These are phyloP conservation scores for Metschnikowia aberdeeniae DNA, from an alignment of 805 yeast genomes.

Conservation along the genomic window DNA sequence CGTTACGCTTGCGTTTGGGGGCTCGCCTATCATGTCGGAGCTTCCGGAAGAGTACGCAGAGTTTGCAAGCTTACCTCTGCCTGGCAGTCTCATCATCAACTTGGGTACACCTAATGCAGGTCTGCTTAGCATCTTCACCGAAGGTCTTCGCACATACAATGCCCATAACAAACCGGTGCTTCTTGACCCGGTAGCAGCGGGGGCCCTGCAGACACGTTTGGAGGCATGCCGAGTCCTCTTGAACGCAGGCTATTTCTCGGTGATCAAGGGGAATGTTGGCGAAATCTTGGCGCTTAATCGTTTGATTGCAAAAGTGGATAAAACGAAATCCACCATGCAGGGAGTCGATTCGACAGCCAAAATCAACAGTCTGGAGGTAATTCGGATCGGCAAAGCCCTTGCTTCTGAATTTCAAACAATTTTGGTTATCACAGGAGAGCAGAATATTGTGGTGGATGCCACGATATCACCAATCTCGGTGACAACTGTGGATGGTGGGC, in stretches of 20 bases:
- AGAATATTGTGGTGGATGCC: conserved; percentile 24
- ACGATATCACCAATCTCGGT: not conserved
- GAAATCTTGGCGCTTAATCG: conserved; percentile 63
- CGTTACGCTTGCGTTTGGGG: conserved; percentile 77
- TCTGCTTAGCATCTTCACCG: conserved; percentile 38
- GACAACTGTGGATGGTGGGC: conserved; percentile 50
- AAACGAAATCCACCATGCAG: conserved; percentile 41
- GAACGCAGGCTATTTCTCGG: conserved; percentile 54
- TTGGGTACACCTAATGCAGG: conserved; percentile 65
- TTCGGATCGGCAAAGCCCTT: conserved; percentile 34
- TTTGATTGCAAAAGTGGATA: conserved; percentile 15
- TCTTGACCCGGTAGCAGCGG: conserved; percentile 92
- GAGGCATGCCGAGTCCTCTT: conserved; percentile 46
- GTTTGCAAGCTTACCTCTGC: conserved; percentile 49
- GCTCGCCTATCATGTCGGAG: conserved; percentile 88
- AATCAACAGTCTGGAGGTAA: conserved; percentile 21
- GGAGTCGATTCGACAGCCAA: conserved; percentile 59
- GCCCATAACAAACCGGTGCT: conserved; percentile 55
- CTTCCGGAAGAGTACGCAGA: conserved; percentile 62
- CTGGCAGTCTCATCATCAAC: conserved; percentile 59
- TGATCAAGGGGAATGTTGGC: conserved; percentile 83
- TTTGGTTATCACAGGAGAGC: conserved; percentile 67
- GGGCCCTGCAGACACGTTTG: conserved; percentile 65
- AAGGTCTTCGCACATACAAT: conserved; percentile 60
- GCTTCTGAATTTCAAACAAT: conserved; percentile 44